phyloP scores from a whole-genome alignment of 164 flowering plant species.

The Taxillus chinensis region DNA sequence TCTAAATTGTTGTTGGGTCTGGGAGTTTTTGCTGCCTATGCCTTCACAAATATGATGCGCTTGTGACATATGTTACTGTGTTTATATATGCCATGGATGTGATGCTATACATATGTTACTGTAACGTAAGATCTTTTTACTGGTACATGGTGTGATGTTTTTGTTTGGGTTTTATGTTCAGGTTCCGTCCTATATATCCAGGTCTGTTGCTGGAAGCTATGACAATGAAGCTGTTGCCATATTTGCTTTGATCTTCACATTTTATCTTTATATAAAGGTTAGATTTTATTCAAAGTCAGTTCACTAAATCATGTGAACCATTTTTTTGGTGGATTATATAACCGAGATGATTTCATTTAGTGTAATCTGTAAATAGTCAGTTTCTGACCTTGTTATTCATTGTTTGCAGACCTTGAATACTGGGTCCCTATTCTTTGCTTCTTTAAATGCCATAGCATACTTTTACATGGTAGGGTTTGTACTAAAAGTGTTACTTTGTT shows the following conservation, averaged over 20 bases:
- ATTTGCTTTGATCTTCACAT: conserved; percentile 94
- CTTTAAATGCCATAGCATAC: conserved; percentile 81
- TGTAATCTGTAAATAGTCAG: too few species aligned
- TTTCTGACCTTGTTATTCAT: conserved; percentile 8
- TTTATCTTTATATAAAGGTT: conserved; percentile 94
- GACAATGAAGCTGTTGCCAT: conserved; percentile 99
- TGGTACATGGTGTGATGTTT: not conserved
- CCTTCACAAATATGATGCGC: too few species aligned
- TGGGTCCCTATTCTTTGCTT: conserved; percentile 96
- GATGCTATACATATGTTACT: too few species aligned
- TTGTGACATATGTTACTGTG: too few species aligned
- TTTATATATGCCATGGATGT: too few species aligned
- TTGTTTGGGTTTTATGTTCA: conserved; percentile 20
- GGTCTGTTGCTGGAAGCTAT: conserved; percentile 99
- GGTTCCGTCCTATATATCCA: conserved; percentile 98
- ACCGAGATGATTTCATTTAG: too few species aligned
- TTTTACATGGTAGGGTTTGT: conserved; percentile 78
- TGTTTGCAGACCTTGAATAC: conserved; percentile 88
- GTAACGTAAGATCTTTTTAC: not conserved
- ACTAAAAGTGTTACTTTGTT: not conserved
- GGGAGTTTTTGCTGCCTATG: too few species aligned
- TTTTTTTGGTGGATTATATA: too few species aligned
- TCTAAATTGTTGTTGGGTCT: too few species aligned
- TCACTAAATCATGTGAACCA: too few species aligned
- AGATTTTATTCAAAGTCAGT: conserved; percentile 3